Conservation (phyloP, 441 rosid genomes). For the Arabidopsis hybrid region DNA sequence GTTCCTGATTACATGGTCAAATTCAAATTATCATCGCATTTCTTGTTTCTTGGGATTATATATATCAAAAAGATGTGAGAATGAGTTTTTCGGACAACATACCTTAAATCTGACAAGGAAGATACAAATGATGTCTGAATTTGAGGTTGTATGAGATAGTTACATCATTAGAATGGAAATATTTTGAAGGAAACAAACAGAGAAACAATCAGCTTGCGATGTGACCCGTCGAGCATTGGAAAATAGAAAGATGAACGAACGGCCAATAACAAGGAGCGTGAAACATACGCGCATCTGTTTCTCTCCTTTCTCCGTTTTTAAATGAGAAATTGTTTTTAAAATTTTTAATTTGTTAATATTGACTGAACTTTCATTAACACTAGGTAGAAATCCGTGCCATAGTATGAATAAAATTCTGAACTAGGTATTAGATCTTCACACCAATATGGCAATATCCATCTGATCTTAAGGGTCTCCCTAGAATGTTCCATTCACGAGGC, state of each 20-base stretch:
- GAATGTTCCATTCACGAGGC: too few species aligned
- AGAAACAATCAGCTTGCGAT: slow-evolving; percentile 18
- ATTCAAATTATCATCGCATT: slow-evolving; percentile 2
- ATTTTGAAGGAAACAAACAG: background rate
- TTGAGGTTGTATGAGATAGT: background rate
- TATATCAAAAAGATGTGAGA: too few species aligned
- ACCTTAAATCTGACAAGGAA: slow-evolving; percentile 30
- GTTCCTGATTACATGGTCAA: slow-evolving; percentile 1
- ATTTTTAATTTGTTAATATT: too few species aligned
- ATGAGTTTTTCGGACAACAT: slow-evolving; percentile 14
- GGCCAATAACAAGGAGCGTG: slow-evolving; percentile 16
- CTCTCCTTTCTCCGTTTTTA: background rate
- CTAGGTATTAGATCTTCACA: too few species aligned
- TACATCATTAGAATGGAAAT: slow-evolving; percentile 7
- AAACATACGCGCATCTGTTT: background rate
- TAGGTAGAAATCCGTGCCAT: too few species aligned
- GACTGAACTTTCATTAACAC: too few species aligned
- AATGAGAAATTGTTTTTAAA: too few species aligned
- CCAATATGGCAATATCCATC: too few species aligned
- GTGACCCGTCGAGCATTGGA: slow-evolving; percentile 21
- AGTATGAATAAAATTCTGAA: too few species aligned
- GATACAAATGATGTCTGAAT: background rate
- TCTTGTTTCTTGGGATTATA: too few species aligned
- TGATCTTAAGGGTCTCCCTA: too few species aligned
- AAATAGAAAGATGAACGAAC: slow-evolving; percentile 20